Percentiles rank a stretch among this genome's conserved stretches.
Conservation (phyloP, 2,329 filamentous ascomycete species). For the Waltergamsia citrina region DNA sequence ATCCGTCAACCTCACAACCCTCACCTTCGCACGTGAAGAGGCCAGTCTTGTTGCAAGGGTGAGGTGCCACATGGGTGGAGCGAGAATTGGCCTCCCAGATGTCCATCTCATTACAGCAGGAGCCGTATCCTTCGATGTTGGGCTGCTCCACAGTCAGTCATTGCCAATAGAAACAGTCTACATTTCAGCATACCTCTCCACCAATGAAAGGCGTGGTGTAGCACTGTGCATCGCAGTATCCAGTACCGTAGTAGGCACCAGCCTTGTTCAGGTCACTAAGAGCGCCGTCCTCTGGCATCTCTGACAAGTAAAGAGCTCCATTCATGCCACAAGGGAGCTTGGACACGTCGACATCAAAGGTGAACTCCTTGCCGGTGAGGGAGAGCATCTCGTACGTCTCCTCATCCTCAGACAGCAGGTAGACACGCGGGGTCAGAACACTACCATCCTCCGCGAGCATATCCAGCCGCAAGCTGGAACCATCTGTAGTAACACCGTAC, state of each 20-base stretch:
- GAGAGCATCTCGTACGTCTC: slow-evolving; percentile 51
- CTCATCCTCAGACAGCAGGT: slow-evolving; percentile 44
- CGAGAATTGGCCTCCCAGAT: slow-evolving; percentile 44
- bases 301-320: slow-evolving; percentile 52
- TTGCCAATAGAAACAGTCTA: slow-evolving; percentile 2
- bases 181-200: slow-evolving; percentile 24
- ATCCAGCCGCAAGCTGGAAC: slow-evolving; percentile 17
- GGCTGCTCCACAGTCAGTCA: too few relatives aligned
- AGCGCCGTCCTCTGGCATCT: slow-evolving; percentile 50
- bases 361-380: slow-evolving; percentile 51
- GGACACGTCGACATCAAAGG: slow-evolving; percentile 57
- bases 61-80: slow-evolving; percentile 34
- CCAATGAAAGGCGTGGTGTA: slow-evolving; percentile 39
- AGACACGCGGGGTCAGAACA: slow-evolving; percentile 36
- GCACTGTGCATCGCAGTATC: slow-evolving; percentile 56
- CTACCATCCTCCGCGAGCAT: slow-evolving; percentile 13
- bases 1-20: slow-evolving; percentile 24
- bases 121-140: slow-evolving; percentile 30
- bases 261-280: slow-evolving; percentile 41
- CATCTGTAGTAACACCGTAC: slow-evolving; percentile 21
- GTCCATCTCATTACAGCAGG: slow-evolving; percentile 46
- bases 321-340: slow-evolving; percentile 58
- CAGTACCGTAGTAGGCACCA: slow-evolving; percentile 51
- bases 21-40: slow-evolving; percentile 33
- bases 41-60: slow-evolving; percentile 34